phyloP scores from a whole-genome alignment of 2,329 filamentous ascomycete species.

The Blastomyces percursus region DNA sequence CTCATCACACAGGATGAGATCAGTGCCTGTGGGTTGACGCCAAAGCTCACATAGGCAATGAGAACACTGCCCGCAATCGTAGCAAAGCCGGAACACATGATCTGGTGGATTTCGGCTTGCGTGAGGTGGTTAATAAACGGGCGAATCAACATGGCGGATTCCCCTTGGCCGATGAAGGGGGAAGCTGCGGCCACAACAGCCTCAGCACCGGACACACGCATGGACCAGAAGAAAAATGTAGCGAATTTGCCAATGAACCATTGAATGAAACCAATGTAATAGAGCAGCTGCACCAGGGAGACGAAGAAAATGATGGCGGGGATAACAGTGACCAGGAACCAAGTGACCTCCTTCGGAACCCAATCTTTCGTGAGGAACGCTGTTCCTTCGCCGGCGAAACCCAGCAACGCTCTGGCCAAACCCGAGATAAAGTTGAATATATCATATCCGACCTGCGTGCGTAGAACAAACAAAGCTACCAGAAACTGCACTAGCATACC shows the following conservation, averaged over 20 bases:
- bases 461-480: conserved; percentile 76
- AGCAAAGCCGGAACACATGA: conserved; percentile 86
- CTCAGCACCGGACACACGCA: conserved; percentile 79
- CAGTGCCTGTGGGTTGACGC: conserved; percentile 71
- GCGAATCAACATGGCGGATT: conserved; percentile 83
- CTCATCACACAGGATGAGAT: conserved; percentile 93
- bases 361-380: conserved; percentile 52
- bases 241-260: conserved; percentile 87
- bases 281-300: conserved; percentile 75
- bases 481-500: conserved; percentile 85
- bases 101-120: conserved; percentile 76
- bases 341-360: conserved; percentile 36
- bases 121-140: conserved; percentile 81
- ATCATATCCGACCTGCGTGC: conserved; percentile 69
- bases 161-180: conserved; percentile 88
- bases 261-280: conserved; percentile 69
- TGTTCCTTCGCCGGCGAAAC: conserved; percentile 63
- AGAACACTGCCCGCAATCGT: conserved; percentile 84
- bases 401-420: conserved; percentile 61
- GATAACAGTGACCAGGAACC: conserved; percentile 71
- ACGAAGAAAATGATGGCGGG: conserved; percentile 96
- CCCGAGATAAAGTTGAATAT: conserved; percentile 83
- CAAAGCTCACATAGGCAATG: conserved; percentile 73
- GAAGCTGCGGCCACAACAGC: conserved; percentile 89
- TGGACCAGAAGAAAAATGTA: conserved; percentile 80